Evolutionary conservation across 208 protist genomes (phyloP), one percentile per base, ranked within the genome.

Genomic region (Acanthamoeba lenticulata): DNA sequence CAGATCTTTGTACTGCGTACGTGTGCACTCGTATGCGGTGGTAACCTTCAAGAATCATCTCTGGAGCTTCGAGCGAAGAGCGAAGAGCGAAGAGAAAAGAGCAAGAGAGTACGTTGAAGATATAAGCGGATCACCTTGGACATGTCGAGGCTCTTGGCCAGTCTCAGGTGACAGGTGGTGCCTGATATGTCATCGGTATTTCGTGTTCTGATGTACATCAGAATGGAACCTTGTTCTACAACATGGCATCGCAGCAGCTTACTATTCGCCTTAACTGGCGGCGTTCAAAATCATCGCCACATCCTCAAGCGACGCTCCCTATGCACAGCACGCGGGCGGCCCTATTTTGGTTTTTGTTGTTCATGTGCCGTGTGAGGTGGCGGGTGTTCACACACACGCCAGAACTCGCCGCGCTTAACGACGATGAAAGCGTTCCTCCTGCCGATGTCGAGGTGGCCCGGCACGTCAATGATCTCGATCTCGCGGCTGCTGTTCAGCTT

Each of bases 401-500:
- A n/a, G 11, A 55, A 19, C 11, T 5, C 27, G 17, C 99, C 99
- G n/a, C n/a, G n/a, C n/a, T n/a, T n/a, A n/a, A 15, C 21, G 95
- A 99, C 99, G 91, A 99, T 99, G 96, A 99, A 99, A 99, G 99
- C 99, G 98, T 99, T n/a, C n/a, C n/a, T 99, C 97, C 99, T 99
- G 95, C 99, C 99, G 97, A 99, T 99, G 97, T 99, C 99, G 94
- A 99, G 97, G 94, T 99, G 99, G 36, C 99, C 99, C 40, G 99
- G 99, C 96, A 99, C 99, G 97, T 99, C 99, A 95, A 99, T 99
- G 97, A 99, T 99, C 72, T 99, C 99, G 97, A 99, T 99, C 96
- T 99, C 98, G 96, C 98, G 98, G 95, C 99, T 99, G 65, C 97
- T 96, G 47, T 0, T n/a, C 55, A 62, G 55, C 55, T 0, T 62